Conservation (phyloP, 192 early-diverging fungal genomes). For the Kappamyces sp. region DNA sequence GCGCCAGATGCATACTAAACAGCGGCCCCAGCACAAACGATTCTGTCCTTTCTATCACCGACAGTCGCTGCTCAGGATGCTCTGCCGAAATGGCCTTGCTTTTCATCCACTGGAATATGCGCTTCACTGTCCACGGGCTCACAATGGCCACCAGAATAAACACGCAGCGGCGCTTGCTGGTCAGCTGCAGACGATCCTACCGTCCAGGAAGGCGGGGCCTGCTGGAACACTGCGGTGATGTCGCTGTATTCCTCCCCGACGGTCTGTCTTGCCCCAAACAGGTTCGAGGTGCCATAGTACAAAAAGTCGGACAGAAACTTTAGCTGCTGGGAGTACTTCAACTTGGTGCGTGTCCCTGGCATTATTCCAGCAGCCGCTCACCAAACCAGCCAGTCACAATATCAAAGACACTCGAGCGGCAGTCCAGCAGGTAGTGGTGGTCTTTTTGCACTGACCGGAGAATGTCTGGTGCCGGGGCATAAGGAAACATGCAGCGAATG, state of each 20-base stretch:
- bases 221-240: constrained; percentile 43
- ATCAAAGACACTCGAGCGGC: constrained; percentile 58
- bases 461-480: constrained; percentile 73
- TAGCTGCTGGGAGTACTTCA: constrained; percentile 61
- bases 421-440: constrained; percentile 66
- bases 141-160: neutral
- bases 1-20: constrained; percentile 62
- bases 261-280: constrained; percentile 64
- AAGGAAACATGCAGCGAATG: constrained; percentile 47
- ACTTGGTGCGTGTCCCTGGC: constrained; percentile 50
- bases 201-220: constrained; percentile 45
- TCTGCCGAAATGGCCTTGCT: no score
- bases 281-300: constrained; percentile 72
- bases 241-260: constrained; percentile 96
- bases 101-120: neutral
- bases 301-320: constrained; percentile 52
- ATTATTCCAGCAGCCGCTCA: constrained; percentile 17
- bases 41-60: neutral
- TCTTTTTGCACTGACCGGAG: constrained; percentile 89
- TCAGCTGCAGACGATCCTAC: neutral
- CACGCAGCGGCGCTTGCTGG: neutral
- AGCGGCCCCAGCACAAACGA: constrained; percentile 10
- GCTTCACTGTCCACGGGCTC: neutral
- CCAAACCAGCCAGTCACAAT: constrained; percentile 60
- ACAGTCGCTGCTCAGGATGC: neutral